These are phyloP conservation scores for Neopestalotiopsis clavispora DNA, from an alignment of 2,329 filamentous ascomycete genomes.

Conservation along the genomic window DNA sequence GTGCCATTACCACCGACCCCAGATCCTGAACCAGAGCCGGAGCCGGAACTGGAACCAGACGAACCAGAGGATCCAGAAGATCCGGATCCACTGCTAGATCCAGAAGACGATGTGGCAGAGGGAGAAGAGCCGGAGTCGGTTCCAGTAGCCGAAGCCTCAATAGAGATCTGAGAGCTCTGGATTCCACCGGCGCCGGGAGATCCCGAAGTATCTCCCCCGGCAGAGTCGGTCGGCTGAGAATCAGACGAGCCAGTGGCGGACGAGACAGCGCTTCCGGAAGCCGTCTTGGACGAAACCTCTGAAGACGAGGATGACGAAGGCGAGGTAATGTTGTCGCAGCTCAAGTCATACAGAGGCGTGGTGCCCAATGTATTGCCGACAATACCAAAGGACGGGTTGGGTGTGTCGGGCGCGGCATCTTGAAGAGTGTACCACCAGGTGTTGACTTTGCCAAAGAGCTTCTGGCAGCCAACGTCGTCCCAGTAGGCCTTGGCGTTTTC, in stretches of 20 bases:
- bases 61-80: slow-evolving; percentile 25
- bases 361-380: slow-evolving; percentile 58
- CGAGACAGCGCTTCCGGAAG: slow-evolving; percentile 22
- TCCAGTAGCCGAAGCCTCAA: slow-evolving; percentile 23
- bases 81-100: slow-evolving; percentile 28
- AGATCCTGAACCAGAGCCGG: slow-evolving; percentile 22
- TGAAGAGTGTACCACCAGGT: slow-evolving; percentile 81
- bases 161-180: slow-evolving; percentile 20
- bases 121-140: slow-evolving; percentile 21
- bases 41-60: slow-evolving; percentile 25
- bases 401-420: slow-evolving; percentile 63
- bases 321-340: slow-evolving; percentile 50
- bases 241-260: slow-evolving; percentile 22
- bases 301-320: slow-evolving; percentile 29
- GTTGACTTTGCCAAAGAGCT: slow-evolving; percentile 65
- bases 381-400: slow-evolving; percentile 74
- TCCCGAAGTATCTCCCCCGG: slow-evolving; percentile 20
- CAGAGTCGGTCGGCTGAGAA: slow-evolving; percentile 22
- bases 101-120: slow-evolving; percentile 21
- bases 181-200: slow-evolving; percentile 19
- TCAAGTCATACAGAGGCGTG: slow-evolving; percentile 67
- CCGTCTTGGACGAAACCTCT: slow-evolving; percentile 23
- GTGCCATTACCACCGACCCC: slow-evolving; percentile 17
- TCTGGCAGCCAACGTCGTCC: slow-evolving; percentile 75
- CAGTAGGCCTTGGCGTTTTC: slow-evolving; percentile 81